Base-by-base conservation (phyloP, 176 grass and related monocot genomes). In the Rhynchospora tenuis region DNA sequence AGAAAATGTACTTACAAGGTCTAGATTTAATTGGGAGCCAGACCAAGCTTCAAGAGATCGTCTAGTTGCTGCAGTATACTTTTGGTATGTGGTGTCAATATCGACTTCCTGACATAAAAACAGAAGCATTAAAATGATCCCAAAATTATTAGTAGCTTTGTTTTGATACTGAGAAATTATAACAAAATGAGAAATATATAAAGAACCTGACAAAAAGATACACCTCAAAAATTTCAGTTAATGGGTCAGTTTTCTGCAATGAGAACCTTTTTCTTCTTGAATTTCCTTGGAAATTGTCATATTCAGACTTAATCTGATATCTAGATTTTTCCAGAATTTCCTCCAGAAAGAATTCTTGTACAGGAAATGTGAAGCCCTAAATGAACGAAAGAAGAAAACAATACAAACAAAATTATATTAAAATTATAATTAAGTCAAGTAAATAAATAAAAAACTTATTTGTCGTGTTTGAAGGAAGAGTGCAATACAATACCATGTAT, bases 11-110 rank as follows among this genome's bases (percentile, higher is more conserved):
- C 92, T 87, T 91, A 94, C 95, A 84, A 98, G 92, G 86, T 89
- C 89, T 81, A 94, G 83, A 86, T 98, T 91, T 76, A 98, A 26
- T 82, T 94, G 89, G 31, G 59, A 56, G 42, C 83, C 87, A 79
- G 86, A 87, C 95, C 95, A 98, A 83, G 89, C 86, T 91, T 98
- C 95, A 87, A 98, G 90, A 78, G 95, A 98, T 43, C 91, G 95
- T 82, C 87, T 98, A 69, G 92, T 98, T 78, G 86, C 57, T 46
- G 81, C 38, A 61, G 79, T 94, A 68, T 91, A 98, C 48, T 87
- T 91, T 86, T 88, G 86, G 73, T 94, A 98, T 24, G 89, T 86
- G 68, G 84, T 90, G 81, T 89, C 47, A 87, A 94, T 91, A 80
- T 98, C 90, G 44, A 91, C 60, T 74, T 81, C 86, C 95, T 98